phyloP scores from a whole-genome alignment of 305 asterid genomes.

The Fraxinus platypoda region DNA sequence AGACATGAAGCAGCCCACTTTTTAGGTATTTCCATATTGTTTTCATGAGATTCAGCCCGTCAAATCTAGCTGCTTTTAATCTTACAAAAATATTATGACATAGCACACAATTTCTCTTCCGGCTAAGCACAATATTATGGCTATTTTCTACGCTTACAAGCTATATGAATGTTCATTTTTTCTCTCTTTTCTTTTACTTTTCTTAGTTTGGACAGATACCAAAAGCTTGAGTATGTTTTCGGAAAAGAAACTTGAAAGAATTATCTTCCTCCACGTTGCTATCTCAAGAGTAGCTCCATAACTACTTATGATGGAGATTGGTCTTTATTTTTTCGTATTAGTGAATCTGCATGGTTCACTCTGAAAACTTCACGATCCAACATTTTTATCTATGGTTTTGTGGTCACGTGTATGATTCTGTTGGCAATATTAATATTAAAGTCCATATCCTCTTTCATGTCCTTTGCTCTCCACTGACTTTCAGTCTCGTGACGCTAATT shows the following conservation, averaged over 20 bases:
- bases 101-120: background rate
- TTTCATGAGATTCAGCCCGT: background rate
- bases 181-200: background rate
- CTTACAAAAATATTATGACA: background rate
- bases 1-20: conserved; percentile 97
- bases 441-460: background rate
- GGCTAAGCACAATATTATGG: background rate
- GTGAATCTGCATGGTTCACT: background rate
- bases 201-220: background rate
- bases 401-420: background rate
- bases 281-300: background rate
- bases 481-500: background rate
- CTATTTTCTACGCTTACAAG: background rate
- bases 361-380: background rate
- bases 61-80: background rate
- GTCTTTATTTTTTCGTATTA: background rate
- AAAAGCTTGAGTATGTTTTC: background rate
- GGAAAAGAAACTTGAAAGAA: background rate
- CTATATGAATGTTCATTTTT: background rate
- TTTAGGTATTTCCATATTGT: conserved; percentile 52
- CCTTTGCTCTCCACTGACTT: background rate
- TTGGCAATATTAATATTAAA: background rate
- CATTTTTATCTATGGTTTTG: background rate
- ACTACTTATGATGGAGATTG: background rate
- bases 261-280: background rate